These are phyloP conservation scores for Amanita thiersii DNA, from an alignment of 768 basidiomycete genomes.

Conservation along the genomic window DNA sequence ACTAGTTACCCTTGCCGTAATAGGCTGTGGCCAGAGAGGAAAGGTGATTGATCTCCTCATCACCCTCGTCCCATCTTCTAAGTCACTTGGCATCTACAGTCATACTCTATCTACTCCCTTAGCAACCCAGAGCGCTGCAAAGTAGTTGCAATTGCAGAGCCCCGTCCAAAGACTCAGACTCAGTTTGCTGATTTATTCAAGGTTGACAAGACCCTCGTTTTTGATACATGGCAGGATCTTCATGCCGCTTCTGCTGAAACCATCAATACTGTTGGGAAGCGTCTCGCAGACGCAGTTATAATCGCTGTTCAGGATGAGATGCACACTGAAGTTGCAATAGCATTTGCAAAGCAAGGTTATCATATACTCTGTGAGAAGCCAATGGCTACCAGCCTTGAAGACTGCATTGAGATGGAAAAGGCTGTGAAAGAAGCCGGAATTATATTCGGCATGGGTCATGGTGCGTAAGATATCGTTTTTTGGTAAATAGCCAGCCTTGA, in stretches of 20 bases:
- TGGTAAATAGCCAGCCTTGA: not conserved
- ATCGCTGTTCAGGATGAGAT: constrained; percentile 76
- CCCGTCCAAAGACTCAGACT: constrained; percentile 55
- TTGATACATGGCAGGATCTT: constrained; percentile 65
- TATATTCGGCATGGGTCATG: constrained; percentile 86
- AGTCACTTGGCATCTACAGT: constrained; percentile 24
- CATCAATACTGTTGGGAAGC: constrained; percentile 52
- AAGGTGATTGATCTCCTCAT: constrained; percentile 30
- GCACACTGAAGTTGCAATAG: constrained; percentile 67
- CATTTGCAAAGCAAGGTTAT: constrained; percentile 76
- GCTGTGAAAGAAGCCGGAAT: constrained; percentile 60
- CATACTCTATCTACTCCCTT: constrained; percentile 58
- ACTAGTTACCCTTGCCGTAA: constrained; percentile 63
- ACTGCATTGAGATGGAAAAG: constrained; percentile 68
- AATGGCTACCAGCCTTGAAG: constrained; percentile 70
- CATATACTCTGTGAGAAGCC: constrained; percentile 92
- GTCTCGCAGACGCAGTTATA: constrained; percentile 76
- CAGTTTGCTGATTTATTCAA: constrained; percentile 48
- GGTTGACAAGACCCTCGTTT: constrained; percentile 63
- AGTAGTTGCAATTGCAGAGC: constrained; percentile 82
- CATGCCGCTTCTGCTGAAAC: constrained; percentile 59
- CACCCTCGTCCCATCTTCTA: not conserved
- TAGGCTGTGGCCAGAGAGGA: constrained; percentile 84
- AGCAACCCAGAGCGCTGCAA: constrained; percentile 55
- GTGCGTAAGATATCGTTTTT: constrained; percentile 27